Percentiles rank a stretch among this genome's conserved stretches.
phyloP scores from a whole-genome alignment of 2,329 filamentous ascomycete genomes.

The Trichoderma aggressivum region DNA sequence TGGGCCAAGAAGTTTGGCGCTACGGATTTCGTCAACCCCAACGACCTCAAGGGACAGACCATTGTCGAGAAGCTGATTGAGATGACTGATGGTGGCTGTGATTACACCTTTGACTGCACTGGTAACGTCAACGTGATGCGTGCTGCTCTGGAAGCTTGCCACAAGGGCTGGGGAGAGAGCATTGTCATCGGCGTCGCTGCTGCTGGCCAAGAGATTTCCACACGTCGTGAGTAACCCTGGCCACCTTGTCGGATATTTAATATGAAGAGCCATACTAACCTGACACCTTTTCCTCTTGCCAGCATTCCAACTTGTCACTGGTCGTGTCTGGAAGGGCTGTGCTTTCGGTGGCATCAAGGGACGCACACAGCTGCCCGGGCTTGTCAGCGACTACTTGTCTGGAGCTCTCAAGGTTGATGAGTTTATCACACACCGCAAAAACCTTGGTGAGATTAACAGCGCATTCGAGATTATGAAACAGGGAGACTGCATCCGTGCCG shows the following conservation, averaged over 20 bases:
- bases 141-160: constrained; percentile 91
- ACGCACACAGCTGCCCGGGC: constrained; percentile 80
- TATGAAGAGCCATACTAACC: constrained; percentile 23
- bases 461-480: constrained; percentile 94
- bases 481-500: constrained; percentile 94
- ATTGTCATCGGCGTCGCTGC: constrained; percentile 98
- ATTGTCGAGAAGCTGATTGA: constrained; percentile 92
- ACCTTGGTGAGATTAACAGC: constrained; percentile 76
- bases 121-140: constrained; percentile 96
- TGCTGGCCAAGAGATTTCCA: constrained; percentile 92
- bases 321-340: constrained; percentile 95
- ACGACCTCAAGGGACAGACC: constrained; percentile 70
- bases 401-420: constrained; percentile 96
- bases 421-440: constrained; percentile 96
- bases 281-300: constrained; percentile 22
- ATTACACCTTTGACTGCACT: constrained; percentile 99
- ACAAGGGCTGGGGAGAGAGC: constrained; percentile 98
- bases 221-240: constrained; percentile 68
- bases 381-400: constrained; percentile 85
- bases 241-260: neutral
- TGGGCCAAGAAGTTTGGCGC: constrained; percentile 95
- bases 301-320: constrained; percentile 98
- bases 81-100: constrained; percentile 96
- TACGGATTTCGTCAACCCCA: constrained; percentile 94
- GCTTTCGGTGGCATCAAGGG: constrained; percentile 99